Evolutionary conservation across 169 alveolate genomes (phyloP).

Genomic region (Plasmodium gaboni): DNA sequence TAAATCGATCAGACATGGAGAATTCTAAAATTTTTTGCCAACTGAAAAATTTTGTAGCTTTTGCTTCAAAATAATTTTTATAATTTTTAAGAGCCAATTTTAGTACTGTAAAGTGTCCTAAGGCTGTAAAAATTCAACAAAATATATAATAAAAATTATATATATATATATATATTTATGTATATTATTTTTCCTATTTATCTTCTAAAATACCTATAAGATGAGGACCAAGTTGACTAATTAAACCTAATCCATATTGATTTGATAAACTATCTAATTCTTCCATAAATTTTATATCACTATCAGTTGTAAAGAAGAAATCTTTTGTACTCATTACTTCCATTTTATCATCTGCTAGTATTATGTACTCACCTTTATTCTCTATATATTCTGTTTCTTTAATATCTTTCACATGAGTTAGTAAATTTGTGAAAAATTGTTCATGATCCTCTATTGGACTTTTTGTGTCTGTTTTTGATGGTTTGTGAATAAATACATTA

Average conservation of each 20-base stretch:
- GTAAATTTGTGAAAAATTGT: neutral
- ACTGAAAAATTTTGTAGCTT: slow-evolving; percentile 10
- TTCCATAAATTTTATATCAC: slow-evolving; percentile 20
- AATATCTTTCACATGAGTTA: neutral
- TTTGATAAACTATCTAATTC: slow-evolving; percentile 17
- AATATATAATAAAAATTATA: neutral
- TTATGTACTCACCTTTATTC: neutral
- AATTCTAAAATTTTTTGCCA: slow-evolving; percentile 42
- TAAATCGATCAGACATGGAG: slow-evolving; percentile 30
- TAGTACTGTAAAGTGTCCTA: slow-evolving; percentile 29
- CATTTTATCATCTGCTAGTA: slow-evolving; percentile 6
- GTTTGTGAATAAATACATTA: neutral
- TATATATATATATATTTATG: neutral
- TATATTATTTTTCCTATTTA: neutral
- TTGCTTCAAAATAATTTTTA: slow-evolving; percentile 19
- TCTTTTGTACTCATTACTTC: slow-evolving; percentile 2
- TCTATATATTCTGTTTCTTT: neutral
- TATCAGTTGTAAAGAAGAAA: slow-evolving; percentile 29
- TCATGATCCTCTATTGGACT: neutral
- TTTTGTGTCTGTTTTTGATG: neutral
- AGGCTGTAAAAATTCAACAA: slow-evolving; percentile 11
- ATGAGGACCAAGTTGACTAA: slow-evolving; percentile 39
- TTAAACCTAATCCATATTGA: slow-evolving; percentile 19
- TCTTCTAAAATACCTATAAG: slow-evolving; percentile 15
- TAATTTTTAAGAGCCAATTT: slow-evolving; percentile 18